These are phyloP conservation scores for Termitomyces sp. DNA, from an alignment of 768 basidiomycete genomes.

Conservation along the genomic window DNA sequence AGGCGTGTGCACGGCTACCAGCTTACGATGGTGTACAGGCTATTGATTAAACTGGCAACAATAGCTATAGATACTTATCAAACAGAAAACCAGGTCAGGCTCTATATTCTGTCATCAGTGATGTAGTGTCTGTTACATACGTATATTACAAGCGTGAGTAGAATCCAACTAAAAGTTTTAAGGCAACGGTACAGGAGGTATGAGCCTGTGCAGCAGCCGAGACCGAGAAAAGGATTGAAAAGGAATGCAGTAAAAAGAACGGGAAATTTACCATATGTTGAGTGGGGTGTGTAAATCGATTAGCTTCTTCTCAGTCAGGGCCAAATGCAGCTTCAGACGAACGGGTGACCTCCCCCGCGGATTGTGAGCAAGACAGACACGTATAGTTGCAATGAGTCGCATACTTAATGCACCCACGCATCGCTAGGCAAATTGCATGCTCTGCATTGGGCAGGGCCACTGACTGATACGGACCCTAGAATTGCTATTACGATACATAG, in stretches of 20 bases:
- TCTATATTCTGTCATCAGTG: background rate
- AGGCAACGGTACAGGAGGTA: constrained; percentile 21
- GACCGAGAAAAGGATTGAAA: constrained; percentile 5
- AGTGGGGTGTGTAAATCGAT: constrained; percentile 19
- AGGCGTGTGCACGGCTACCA: constrained; percentile 66
- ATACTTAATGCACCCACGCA: background rate
- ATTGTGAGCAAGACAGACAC: constrained; percentile 16
- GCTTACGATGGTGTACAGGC: constrained; percentile 91
- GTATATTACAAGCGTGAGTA: constrained; percentile 13
- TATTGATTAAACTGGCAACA: constrained; percentile 38
- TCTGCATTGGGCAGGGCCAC: background rate
- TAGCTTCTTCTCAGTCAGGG: background rate
- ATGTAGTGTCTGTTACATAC: background rate
- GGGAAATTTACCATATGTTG: constrained; percentile 17
- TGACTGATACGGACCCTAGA: background rate
- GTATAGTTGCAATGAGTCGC: constrained; percentile 11
- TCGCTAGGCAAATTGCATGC: constrained; percentile 4
- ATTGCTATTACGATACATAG: constrained; percentile 16
- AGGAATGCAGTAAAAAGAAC: background rate
- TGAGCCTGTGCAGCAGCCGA: constrained; percentile 19
- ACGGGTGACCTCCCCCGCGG: constrained; percentile 9
- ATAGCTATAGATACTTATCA: background rate
- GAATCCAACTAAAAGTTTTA: constrained; percentile 20
- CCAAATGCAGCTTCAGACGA: constrained; percentile 8
- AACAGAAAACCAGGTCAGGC: background rate